A percentile compares a stretch with the other conserved stretches of the same genome.
These are phyloP conservation scores for Stramenopiles sp. DNA, from an alignment of 352 stramenopile species.

Conservation along the genomic window DNA sequence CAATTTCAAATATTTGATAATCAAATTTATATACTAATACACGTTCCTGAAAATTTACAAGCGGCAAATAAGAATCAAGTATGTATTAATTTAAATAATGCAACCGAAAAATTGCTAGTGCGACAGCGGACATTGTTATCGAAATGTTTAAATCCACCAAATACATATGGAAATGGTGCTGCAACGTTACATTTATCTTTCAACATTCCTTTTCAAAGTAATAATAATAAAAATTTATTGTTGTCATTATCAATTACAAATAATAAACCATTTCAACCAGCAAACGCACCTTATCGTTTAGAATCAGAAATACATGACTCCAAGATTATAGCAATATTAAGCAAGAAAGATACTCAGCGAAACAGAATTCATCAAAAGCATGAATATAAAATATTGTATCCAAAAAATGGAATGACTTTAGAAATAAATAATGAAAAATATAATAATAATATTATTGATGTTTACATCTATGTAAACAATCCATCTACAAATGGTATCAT, in stretches of 20 bases:
- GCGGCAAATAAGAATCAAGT: neutral
- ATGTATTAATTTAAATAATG: slow-evolving; percentile 7
- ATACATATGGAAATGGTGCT: neutral
- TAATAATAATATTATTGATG: neutral
- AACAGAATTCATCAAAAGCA: neutral
- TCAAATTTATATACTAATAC: neutral
- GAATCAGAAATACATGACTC: neutral
- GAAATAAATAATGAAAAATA: neutral
- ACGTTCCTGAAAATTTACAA: neutral
- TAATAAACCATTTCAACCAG: neutral
- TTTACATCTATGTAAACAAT: neutral
- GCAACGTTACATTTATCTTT: neutral
- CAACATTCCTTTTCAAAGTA: neutral
- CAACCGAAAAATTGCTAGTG: neutral
- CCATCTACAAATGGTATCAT: neutral
- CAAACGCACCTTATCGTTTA: neutral
- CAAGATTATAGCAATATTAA: neutral
- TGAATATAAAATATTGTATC: neutral
- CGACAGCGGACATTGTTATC: neutral
- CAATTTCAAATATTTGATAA: neutral
- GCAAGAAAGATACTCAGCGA: neutral
- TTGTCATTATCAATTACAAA: neutral
- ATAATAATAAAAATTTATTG: too few relatives aligned
- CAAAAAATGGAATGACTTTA: neutral
- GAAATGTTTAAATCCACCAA: neutral